Conservation (phyloP, 331 rosid species). For the Spiraea crenata region DNA sequence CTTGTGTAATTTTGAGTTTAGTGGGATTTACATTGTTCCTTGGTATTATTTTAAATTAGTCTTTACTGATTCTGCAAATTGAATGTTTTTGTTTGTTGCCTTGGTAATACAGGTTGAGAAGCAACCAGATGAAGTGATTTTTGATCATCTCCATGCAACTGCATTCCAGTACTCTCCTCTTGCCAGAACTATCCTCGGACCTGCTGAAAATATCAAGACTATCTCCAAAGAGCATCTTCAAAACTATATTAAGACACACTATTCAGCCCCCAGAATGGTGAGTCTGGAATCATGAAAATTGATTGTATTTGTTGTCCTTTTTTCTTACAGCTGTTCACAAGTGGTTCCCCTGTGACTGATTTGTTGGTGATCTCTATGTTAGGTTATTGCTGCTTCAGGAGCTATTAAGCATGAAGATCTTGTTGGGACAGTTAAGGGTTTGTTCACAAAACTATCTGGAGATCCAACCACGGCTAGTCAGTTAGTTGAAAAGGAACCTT, state of each 20-base stretch:
- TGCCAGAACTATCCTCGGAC: slow-evolving; percentile 96
- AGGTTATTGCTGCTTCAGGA: slow-evolving; percentile 96
- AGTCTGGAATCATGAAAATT: slow-evolving; percentile 3
- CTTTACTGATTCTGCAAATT: not conserved
- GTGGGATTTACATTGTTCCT: too few species aligned
- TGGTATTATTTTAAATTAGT: not conserved
- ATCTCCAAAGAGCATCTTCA: slow-evolving; percentile 86
- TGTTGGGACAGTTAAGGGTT: slow-evolving; percentile 65
- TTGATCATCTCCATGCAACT: slow-evolving; percentile 92
- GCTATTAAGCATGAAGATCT: slow-evolving; percentile 89
- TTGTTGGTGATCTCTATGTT: slow-evolving; percentile 23
- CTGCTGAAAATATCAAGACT: slow-evolving; percentile 80
- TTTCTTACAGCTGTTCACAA: not conserved
- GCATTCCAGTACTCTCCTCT: slow-evolving; percentile 97
- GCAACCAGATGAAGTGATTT: slow-evolving; percentile 90
- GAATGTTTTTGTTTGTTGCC: slow-evolving; percentile 3
- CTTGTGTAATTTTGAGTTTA: not conserved
- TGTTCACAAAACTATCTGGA: slow-evolving; percentile 73
- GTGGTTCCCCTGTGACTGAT: slow-evolving; percentile 1
- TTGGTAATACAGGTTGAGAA: slow-evolving; percentile 71
- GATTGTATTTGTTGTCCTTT: not conserved
- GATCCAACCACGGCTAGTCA: slow-evolving; percentile 85
- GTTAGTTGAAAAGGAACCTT: slow-evolving; percentile 78
- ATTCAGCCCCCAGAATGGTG: slow-evolving; percentile 98
- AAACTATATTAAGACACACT: slow-evolving; percentile 83